Conservation (phyloP, 1,139 yeast genomes). For the Lodderomyces margitis region DNA sequence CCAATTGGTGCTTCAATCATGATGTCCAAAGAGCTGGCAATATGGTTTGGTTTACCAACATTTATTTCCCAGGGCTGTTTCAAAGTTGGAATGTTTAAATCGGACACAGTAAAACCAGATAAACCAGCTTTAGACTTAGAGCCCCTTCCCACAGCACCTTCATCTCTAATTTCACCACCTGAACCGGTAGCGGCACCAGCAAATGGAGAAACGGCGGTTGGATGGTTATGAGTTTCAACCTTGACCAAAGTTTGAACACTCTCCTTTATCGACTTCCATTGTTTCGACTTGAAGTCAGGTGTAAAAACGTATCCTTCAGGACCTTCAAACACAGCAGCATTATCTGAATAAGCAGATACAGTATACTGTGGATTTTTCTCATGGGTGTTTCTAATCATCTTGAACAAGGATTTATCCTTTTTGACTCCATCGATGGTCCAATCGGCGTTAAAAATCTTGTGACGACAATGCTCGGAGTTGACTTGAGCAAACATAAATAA, state of each 20-base stretch:
- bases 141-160: constrained; percentile 99
- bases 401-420: constrained; percentile 76
- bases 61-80: constrained; percentile 92
- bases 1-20: constrained; percentile 98
- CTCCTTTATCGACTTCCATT: constrained; percentile 76
- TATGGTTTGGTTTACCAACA: constrained; percentile 88
- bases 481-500: constrained; percentile 99
- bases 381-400: constrained; percentile 96
- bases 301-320: constrained; percentile 70
- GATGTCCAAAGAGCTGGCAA: constrained; percentile 89
- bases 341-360: constrained; percentile 92
- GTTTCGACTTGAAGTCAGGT: constrained; percentile 70
- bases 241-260: constrained; percentile 85
- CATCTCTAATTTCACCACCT: constrained; percentile 99
- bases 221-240: constrained; percentile 98
- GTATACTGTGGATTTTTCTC: constrained; percentile 76
- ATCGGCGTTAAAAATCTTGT: constrained; percentile 96
- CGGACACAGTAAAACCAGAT: constrained; percentile 90
- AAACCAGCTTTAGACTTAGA: constrained; percentile 96
- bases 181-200: constrained; percentile 99
- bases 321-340: constrained; percentile 97
- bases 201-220: constrained; percentile 98
- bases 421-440: constrained; percentile 91
- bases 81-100: constrained; percentile 79
- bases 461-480: constrained; percentile 98